phyloP scores from a whole-genome alignment of 768 basidiomycete genomes.

The Pisolithus tinctorius region DNA sequence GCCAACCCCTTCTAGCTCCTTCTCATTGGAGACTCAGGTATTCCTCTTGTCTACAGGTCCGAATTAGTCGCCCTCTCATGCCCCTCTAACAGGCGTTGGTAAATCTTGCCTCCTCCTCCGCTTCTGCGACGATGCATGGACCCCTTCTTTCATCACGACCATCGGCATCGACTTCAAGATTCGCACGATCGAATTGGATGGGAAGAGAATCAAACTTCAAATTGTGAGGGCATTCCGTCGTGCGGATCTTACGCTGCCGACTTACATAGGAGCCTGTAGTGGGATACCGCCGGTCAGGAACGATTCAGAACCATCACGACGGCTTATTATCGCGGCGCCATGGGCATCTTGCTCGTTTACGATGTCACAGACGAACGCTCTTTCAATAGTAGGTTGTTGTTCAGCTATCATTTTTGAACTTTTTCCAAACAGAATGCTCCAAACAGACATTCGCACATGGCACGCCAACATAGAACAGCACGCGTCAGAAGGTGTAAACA shows the following conservation, averaged over 20 bases:
- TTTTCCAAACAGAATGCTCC: neutral
- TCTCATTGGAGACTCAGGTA: slow-evolving; percentile 94
- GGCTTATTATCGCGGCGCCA: slow-evolving; percentile 97
- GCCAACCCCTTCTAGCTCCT: slow-evolving; percentile 52
- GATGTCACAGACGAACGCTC: slow-evolving; percentile 93
- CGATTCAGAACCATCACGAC: slow-evolving; percentile 98
- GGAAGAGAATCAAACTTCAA: slow-evolving; percentile 97
- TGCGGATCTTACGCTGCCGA: neutral
- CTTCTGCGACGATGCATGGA: slow-evolving; percentile 99
- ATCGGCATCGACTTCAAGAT: slow-evolving; percentile 99
- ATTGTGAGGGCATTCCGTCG: slow-evolving; percentile 57
- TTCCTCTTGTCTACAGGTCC: neutral
- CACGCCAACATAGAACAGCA: slow-evolving; percentile 97
- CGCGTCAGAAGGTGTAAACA: slow-evolving; percentile 98
- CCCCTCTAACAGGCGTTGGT: slow-evolving; percentile 63
- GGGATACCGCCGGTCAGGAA: slow-evolving; percentile 99
- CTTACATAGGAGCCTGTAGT: slow-evolving; percentile 40
- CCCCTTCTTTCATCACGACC: slow-evolving; percentile 97
- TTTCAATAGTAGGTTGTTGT: slow-evolving; percentile 79
- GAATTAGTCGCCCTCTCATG: slow-evolving; percentile 2
- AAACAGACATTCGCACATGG: slow-evolving; percentile 94
- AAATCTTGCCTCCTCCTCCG: slow-evolving; percentile 94
- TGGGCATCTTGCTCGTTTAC: slow-evolving; percentile 98
- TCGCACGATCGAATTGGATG: slow-evolving; percentile 95
- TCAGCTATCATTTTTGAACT: slow-evolving; percentile 7